Conservation (phyloP, 257 asterid genomes). For the Salvia rosmarinus region DNA sequence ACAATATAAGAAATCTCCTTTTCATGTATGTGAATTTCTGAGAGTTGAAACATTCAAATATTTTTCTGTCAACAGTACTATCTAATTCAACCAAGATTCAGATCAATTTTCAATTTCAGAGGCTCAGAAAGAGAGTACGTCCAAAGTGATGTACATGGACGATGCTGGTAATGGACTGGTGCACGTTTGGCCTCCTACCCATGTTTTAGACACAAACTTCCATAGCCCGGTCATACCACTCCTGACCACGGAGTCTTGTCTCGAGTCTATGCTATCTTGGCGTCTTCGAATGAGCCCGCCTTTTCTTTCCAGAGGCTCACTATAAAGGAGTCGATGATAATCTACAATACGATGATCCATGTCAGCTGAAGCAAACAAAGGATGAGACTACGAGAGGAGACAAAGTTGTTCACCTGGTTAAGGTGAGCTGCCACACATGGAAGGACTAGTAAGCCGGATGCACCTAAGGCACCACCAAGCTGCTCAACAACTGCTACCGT, state of each 20-base stretch:
- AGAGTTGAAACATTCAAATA: too few species aligned
- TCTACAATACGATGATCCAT: constrained; percentile 44
- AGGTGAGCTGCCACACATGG: constrained; percentile 96
- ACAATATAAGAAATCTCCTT: too few species aligned
- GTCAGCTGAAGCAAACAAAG: constrained; percentile 27
- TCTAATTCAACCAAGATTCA: not conserved
- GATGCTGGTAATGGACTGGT: too few species aligned
- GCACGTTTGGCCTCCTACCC: not conserved
- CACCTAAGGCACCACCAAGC: constrained; percentile 89
- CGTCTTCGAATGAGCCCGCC: constrained; percentile 34
- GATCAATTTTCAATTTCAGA: not conserved
- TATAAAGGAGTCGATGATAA: constrained; percentile 79
- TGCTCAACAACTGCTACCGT: constrained; percentile 98
- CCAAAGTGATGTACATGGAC: not conserved
- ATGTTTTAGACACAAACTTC: not conserved
- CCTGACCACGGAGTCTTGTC: not conserved
- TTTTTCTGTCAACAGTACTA: not conserved
- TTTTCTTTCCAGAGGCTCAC: constrained; percentile 65
- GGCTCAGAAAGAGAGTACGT: not conserved
- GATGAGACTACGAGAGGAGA: constrained; percentile 6
- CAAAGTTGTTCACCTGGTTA: constrained; percentile 63
- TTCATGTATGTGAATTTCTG: too few species aligned
- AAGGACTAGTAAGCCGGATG: constrained; percentile 86
- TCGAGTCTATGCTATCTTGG: constrained; percentile 49
- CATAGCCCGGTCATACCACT: not conserved